Base-by-base conservation (phyloP, 2,329 filamentous ascomycete genomes). In the Xylariaceae sp. region DNA sequence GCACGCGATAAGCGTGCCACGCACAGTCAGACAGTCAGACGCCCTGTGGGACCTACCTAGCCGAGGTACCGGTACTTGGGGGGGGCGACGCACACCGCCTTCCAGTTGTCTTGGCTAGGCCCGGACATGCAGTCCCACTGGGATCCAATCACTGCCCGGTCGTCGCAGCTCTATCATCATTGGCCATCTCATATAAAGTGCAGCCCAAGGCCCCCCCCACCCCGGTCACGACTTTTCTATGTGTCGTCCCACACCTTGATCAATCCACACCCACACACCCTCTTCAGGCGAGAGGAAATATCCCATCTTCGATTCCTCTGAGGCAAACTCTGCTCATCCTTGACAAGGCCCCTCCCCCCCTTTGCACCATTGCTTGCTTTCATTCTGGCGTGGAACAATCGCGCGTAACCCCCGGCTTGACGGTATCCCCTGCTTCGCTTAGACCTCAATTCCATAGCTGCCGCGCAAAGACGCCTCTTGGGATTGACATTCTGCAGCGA, bases 221-320 rank as follows among this genome's bases (percentile, higher is more conserved):
- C 75, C 75, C 70, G 75, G 72, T 76, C 75, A 74, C 73, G 75
- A 76, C 76, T 76, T 75, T 74, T 70, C 73, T 74, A 78, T 78
- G 74, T 74, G 70, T 63, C 72, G 74, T 75, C 68, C 71, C 70
- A 71, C 70, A 65, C 61, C 61, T 66, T 67, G 67, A 66, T 70
- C 65, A 61, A 65, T 63, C 60, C 69, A 69, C 69, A 63, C 68
- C 67, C 41, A 29, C 41, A 43, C 41, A 43, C 57, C 18, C 54
- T 43, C 48, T 41, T n/a, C 12, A 12, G 49, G 36, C 56, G 49
- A 56, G 48, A 56, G 56, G 51, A 61, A 63, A 59, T 62, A 60
- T 62, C 61, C n/a, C 64, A 67, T 63, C 54, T 51, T 59, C 60
- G 50, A 58, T 62, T 59, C 62, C 63, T 65, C 61, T 63, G 60